Evolutionary conservation across 768 basidiomycete species (phyloP), one percentile per base, ranked within the genome.

Genomic region (Pleurotus ostreatus): DNA sequence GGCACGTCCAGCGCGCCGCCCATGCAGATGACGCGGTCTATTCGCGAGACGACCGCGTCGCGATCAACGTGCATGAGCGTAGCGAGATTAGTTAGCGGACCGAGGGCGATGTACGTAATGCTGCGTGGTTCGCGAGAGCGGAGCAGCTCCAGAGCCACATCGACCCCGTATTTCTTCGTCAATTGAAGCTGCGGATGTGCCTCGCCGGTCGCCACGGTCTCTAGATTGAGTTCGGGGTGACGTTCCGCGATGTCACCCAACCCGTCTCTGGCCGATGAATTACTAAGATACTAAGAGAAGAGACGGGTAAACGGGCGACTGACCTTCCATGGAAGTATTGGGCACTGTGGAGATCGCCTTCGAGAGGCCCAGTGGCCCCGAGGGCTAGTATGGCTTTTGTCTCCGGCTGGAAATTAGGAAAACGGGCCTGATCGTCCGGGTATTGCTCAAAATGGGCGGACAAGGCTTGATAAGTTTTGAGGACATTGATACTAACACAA

Each of bases 1-100:
- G 94, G 92, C 30, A 92, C 89, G 60, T 95, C 92, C 20, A 98
- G 68, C 2, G 93, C 89, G 12, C 93, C 94, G n/a, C 94, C 94
- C 93, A 98, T 96, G 67, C 85, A 86, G 18, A 94, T 71, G 6
- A 98, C 73, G n/a, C 85, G 79, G 4, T 85, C 90, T 25, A 92
- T 80, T 43, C 81, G 81, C 11, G 78, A 69, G 6, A 71, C 70
- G 26, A 94, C 74, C 9, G 78, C 71, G 37, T 73, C 65, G 8
- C 79, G 76, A 60, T 91, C 78, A 43, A 74, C 62, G 5, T 77
- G 78, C 66, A 90, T 72, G 57, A 89, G 74, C 34, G 74, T 71
- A 1, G 92, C 91, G 30, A 98, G 76, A 63, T 88, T 93, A 9
- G 93, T 95, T 54, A 91, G 77, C 43, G 89, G 87, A 1, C 89